Base-by-base conservation (phyloP, 352 stramenopile species). In the Phytophthora hibernalis region DNA sequence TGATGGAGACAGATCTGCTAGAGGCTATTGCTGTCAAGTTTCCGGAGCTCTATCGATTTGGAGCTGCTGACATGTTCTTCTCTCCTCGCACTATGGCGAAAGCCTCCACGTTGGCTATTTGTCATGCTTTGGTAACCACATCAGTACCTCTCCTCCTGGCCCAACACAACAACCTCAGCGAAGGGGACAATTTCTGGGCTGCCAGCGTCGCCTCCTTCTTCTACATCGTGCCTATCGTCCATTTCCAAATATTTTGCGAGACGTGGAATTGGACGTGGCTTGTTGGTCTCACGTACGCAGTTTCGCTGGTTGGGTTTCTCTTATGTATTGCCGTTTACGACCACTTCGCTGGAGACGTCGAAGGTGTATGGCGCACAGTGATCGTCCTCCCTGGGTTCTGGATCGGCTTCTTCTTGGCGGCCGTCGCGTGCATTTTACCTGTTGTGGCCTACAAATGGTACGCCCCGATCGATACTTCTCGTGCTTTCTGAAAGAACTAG, bases 191-290 rank as follows among this genome's bases (percentile, higher is more conserved):
- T 64, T 74, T 98, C n/a, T 95, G 94, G 73, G 82, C 81, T 45
- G 85, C 95, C 47, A 97, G 96, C 53, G 93, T 96, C 10, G 89
- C 92, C 5, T 94, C 94, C 10, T 99, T 98, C 80, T 96, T 94
- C 54, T 94, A 90, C 65, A 87, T 99, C 26, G 84, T 99, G 12
- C 84, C 95, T 1, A 78, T 98, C n/a, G 87, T 98, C 21, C 97
- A 97, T 52, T 81, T 97, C 61, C 83, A 93, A 70, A 90, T 95
- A 20, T 92, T 76, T 51, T 75, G 79, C 30, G 82, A 95, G 63
- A 95, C 85, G 37, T 91, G 82, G 87, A 88, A 92, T 62, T 95
- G 87, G 87, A 89, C 85, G 18, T 65, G 48, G 11, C 22, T 88
- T 12, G 74, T 86, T 2, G 28, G 55, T 16, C 52, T 72, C 9